Percentiles rank a stretch among this genome's conserved stretches.
phyloP scores from a whole-genome alignment of 208 protist species.

The Porcisia deanei region DNA sequence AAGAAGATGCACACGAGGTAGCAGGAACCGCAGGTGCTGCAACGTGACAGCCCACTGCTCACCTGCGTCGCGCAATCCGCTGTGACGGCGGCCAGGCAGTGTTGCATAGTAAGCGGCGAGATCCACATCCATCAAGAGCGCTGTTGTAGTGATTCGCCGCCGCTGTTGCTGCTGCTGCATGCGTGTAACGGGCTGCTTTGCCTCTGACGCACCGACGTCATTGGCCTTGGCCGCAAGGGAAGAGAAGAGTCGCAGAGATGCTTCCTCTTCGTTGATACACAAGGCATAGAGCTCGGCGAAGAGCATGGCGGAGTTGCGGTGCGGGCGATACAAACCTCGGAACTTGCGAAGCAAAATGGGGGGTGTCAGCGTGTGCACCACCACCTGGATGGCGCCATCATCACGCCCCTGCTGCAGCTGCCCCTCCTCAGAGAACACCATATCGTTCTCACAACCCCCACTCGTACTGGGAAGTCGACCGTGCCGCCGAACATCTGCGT shows the following conservation, averaged over 20 bases:
- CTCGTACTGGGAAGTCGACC: not conserved
- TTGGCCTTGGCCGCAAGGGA: not conserved
- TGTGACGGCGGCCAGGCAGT: constrained; percentile 48
- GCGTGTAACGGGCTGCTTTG: too few species aligned
- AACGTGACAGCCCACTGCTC: constrained; percentile 48
- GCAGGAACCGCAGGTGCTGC: constrained; percentile 37
- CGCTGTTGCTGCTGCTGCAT: not conserved
- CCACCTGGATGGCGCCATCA: not conserved
- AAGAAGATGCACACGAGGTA: constrained; percentile 15
- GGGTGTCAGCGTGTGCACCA: constrained; percentile 30
- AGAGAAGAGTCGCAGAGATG: not conserved
- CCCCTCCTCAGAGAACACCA: not conserved
- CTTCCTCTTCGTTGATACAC: constrained; percentile 32
- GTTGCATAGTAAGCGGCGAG: constrained; percentile 54
- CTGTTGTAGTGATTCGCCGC: constrained; percentile 14
- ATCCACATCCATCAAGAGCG: constrained; percentile 54
- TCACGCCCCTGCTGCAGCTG: not conserved
- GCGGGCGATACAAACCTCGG: constrained; percentile 31
- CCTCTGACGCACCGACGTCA: not conserved
- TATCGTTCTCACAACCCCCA: not conserved
- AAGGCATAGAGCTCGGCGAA: constrained; percentile 35
- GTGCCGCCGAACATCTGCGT: constrained; percentile 14
- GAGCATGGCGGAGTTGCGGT: constrained; percentile 27
- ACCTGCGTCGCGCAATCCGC: constrained; percentile 30
- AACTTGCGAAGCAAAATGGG: constrained; percentile 41